Percentiles rank a stretch among this genome's conserved stretches.
Evolutionary conservation across 345 rosid genomes (phyloP).

Genomic region (Lenwebbia sp.): DNA sequence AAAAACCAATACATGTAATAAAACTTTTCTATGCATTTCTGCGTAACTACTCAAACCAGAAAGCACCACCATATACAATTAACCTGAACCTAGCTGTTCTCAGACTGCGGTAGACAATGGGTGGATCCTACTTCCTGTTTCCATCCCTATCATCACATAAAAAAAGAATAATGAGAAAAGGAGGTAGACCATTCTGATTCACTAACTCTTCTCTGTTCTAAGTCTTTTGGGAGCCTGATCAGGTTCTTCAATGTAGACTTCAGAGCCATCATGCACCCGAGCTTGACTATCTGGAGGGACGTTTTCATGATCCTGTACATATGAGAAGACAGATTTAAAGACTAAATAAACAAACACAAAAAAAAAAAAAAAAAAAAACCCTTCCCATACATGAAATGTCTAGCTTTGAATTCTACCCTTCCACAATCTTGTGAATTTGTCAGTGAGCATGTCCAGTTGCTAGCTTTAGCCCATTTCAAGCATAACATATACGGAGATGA

Average conservation of each 20-base stretch:
- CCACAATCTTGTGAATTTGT: background rate
- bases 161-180: conserved; percentile 1
- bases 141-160: background rate
- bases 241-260: conserved; percentile 17
- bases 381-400: background rate
- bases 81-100: background rate
- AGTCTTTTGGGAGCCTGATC: conserved; percentile 35
- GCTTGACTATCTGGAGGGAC: background rate
- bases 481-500: background rate
- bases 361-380: background rate
- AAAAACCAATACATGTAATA: background rate
- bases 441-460: background rate
- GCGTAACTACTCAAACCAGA: background rate
- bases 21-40: background rate
- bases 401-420: background rate
- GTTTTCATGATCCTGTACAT: conserved; percentile 25
- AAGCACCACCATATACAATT: background rate
- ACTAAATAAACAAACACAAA: background rate
- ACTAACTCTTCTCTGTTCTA: conserved; percentile 23
- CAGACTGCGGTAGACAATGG: background rate
- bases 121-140: background rate
- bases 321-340: background rate
- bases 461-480: background rate
- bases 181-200: background rate
- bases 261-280: conserved; percentile 20